These are phyloP conservation scores for Nematodospora anomalae DNA, from an alignment of 1,139 yeast genomes.

Conservation along the genomic window DNA sequence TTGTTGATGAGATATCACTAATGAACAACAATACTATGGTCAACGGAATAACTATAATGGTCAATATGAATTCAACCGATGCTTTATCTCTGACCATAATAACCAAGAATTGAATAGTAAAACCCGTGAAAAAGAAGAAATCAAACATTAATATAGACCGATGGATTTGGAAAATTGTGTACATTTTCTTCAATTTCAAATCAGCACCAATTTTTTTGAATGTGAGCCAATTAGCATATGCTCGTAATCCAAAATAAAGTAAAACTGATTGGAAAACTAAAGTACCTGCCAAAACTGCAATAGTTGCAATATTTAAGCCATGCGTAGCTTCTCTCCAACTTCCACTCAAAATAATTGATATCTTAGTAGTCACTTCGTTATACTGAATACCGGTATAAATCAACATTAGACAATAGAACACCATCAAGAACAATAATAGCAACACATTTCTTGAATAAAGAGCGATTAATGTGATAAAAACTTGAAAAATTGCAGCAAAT, in stretches of 20 bases:
- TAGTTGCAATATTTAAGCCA: slow-evolving; percentile 47
- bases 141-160: slow-evolving; percentile 45
- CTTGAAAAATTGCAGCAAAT: slow-evolving; percentile 44
- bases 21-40: slow-evolving; percentile 40
- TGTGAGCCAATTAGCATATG: slow-evolving; percentile 50
- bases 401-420: slow-evolving; percentile 50
- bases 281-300: slow-evolving; percentile 44
- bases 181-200: slow-evolving; percentile 38
- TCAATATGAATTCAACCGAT: slow-evolving; percentile 50
- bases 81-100: slow-evolving; percentile 42
- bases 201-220: slow-evolving; percentile 56
- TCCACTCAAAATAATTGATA: slow-evolving; percentile 21
- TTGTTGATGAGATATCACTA: slow-evolving; percentile 40
- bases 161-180: slow-evolving; percentile 43
- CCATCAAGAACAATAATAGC: slow-evolving; percentile 41
- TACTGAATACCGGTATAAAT: slow-evolving; percentile 53
- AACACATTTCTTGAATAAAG: slow-evolving; percentile 43
- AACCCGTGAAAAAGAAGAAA: slow-evolving; percentile 53
- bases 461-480: slow-evolving; percentile 43
- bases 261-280: slow-evolving; percentile 33
- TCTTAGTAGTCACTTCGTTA: slow-evolving; percentile 37
- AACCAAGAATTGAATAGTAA: slow-evolving; percentile 53
- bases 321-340: slow-evolving; percentile 29
- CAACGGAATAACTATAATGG: slow-evolving; percentile 50
- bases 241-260: slow-evolving; percentile 35